phyloP scores from a whole-genome alignment of 495 filamentous ascomycete species.

The Penicillium cosmopolitanum region DNA sequence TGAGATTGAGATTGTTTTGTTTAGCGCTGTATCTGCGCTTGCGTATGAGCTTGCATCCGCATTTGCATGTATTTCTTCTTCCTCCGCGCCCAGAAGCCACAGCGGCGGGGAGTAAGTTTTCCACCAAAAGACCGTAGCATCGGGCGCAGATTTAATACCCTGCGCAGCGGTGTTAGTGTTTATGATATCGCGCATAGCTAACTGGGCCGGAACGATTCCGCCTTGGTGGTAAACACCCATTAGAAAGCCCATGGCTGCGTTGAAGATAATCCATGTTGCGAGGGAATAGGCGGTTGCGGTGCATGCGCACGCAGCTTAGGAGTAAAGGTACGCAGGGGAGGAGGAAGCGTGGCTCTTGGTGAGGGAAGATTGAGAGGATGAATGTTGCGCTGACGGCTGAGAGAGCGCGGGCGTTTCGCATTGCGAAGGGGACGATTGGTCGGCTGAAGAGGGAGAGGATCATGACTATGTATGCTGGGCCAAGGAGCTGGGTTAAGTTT shows the following conservation, averaged over 20 bases:
- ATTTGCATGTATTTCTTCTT: conserved; percentile 45
- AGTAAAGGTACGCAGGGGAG: conserved; percentile 88
- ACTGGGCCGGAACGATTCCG: conserved; percentile 82
- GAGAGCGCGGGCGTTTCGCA: conserved; percentile 56
- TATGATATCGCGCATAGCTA: conserved; percentile 49
- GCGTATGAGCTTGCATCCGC: not conserved
- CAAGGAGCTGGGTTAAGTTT: conserved; percentile 87
- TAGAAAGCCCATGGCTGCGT: conserved; percentile 71
- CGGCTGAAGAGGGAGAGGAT: conserved; percentile 57
- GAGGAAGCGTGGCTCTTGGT: conserved; percentile 95
- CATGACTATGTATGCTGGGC: conserved; percentile 78
- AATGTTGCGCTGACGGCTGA: conserved; percentile 82
- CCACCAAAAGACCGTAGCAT: conserved; percentile 83
- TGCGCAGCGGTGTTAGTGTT: conserved; percentile 22
- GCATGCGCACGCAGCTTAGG: conserved; percentile 77
- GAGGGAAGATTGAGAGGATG: conserved; percentile 81
- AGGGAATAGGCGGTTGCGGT: conserved; percentile 65
- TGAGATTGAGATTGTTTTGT: conserved; percentile 47
- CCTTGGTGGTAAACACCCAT: conserved; percentile 97
- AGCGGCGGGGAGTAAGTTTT: conserved; percentile 94
- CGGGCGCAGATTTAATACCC: conserved; percentile 51
- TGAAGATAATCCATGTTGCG: conserved; percentile 79
- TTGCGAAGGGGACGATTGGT: conserved; percentile 45
- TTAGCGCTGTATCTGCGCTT: not conserved
- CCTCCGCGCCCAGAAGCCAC: conserved; percentile 77